These are phyloP conservation scores for Hyaloscypha finlandica DNA, from an alignment of 495 filamentous ascomycete genomes.

Conservation along the genomic window DNA sequence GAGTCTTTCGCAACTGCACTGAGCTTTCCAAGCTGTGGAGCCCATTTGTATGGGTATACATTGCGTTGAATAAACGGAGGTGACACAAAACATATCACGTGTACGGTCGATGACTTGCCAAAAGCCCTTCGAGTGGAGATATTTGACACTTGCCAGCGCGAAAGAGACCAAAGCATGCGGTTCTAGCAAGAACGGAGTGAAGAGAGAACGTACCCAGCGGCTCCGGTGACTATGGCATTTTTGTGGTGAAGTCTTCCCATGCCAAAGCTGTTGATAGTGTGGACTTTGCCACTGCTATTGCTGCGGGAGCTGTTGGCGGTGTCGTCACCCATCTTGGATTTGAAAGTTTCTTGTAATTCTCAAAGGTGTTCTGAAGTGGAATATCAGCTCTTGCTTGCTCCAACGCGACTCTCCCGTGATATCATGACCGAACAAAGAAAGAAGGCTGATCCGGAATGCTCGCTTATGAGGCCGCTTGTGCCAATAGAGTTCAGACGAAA, in stretches of 20 bases:
- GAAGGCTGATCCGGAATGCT: not conserved
- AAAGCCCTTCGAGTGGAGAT: not conserved
- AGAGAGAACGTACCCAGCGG: slow-evolving; percentile 69
- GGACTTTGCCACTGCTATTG: slow-evolving; percentile 19
- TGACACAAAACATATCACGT: not conserved
- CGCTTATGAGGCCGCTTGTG: slow-evolving; percentile 20
- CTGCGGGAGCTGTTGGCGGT: slow-evolving; percentile 14
- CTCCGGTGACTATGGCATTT: slow-evolving; percentile 92
- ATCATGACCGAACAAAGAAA: slow-evolving; percentile 8
- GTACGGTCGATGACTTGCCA: not conserved
- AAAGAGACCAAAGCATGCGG: not conserved
- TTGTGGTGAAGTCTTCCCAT: slow-evolving; percentile 79
- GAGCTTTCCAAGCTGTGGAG: not conserved
- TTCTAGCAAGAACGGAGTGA: not conserved
- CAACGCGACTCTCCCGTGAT: slow-evolving; percentile 7
- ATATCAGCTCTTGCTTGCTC: slow-evolving; percentile 6
- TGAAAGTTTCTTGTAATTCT: slow-evolving; percentile 1
- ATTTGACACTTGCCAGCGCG: not conserved
- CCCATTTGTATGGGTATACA: not conserved
- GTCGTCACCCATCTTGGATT: slow-evolving; percentile 19
- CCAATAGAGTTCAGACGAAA: not conserved
- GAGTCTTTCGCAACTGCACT: not conserved
- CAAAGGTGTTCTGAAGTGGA: slow-evolving; percentile 9
- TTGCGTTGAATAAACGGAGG: not conserved
- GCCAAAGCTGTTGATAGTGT: slow-evolving; percentile 34